These are phyloP conservation scores for Boletus tylopilopsis DNA, from an alignment of 768 basidiomycete species.

Conservation along the genomic window DNA sequence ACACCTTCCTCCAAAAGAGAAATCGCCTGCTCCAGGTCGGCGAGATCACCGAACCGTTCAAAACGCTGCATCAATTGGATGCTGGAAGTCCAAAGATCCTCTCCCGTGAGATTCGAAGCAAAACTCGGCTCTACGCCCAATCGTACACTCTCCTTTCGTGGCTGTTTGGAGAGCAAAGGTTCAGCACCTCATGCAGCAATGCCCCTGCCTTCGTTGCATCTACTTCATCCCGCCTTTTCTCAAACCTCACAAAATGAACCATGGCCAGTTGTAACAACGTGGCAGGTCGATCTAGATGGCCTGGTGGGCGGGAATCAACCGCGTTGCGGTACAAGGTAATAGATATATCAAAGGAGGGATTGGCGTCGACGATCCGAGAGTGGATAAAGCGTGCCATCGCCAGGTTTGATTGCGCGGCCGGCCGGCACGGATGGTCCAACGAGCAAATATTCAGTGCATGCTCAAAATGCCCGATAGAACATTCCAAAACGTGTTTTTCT, in stretches of 20 bases:
- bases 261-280: background rate
- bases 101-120: too few relatives aligned
- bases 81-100: too few relatives aligned
- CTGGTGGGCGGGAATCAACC: background rate
- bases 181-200: too few relatives aligned
- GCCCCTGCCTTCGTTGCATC: background rate
- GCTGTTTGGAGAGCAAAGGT: too few relatives aligned
- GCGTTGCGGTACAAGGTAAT: background rate
- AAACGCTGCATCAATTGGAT: too few relatives aligned
- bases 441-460: background rate
- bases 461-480: background rate
- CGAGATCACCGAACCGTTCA: too few relatives aligned
- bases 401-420: conserved; percentile 1
- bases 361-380: background rate
- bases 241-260: too few relatives aligned
- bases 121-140: too few relatives aligned
- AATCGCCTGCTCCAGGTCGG: too few relatives aligned
- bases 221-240: background rate
- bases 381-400: background rate
- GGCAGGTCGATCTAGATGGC: background rate
- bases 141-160: too few relatives aligned
- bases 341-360: background rate
- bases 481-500: background rate
- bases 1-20: too few relatives aligned
- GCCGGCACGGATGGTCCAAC: background rate